Percentiles rank a stretch among this genome's conserved stretches.
Conservation (phyloP, 1,139 yeast species). For the Geotrichum phurueaensis region DNA sequence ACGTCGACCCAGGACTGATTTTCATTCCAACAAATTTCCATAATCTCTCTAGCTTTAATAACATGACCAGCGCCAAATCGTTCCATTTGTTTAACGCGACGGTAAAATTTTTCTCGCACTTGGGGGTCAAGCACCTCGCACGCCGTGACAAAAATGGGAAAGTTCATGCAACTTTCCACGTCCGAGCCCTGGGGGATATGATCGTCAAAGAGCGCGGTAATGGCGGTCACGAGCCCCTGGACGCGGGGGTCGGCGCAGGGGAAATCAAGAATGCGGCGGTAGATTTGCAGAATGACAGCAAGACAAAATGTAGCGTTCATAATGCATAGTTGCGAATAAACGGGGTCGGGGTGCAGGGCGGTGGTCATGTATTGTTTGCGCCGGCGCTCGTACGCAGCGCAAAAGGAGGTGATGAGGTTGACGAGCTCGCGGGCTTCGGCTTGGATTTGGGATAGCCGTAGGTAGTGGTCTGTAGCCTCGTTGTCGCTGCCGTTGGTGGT, state of each 20-base stretch:
- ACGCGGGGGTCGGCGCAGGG: slow-evolving; percentile 42
- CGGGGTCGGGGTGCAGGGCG: slow-evolving; percentile 20
- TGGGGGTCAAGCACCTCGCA: slow-evolving; percentile 44
- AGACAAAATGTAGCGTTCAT: slow-evolving; percentile 49
- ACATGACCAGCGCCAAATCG: slow-evolving; percentile 46
- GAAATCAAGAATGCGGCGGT: slow-evolving; percentile 44
- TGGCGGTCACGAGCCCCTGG: slow-evolving; percentile 41
- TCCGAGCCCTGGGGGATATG: slow-evolving; percentile 43
- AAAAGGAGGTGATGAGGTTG: slow-evolving; percentile 24
- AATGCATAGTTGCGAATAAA: slow-evolving; percentile 40
- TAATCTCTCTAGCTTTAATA: slow-evolving; percentile 40
- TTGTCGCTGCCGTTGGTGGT: neutral
- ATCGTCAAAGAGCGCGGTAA: slow-evolving; percentile 37
- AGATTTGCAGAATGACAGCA: slow-evolving; percentile 47
- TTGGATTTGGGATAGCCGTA: slow-evolving; percentile 12
- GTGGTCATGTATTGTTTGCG: slow-evolving; percentile 20
- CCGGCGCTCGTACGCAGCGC: slow-evolving; percentile 20
- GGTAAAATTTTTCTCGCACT: slow-evolving; percentile 36
- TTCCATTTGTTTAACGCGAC: slow-evolving; percentile 39
- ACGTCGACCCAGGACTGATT: slow-evolving; percentile 30
- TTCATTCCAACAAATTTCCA: slow-evolving; percentile 46
- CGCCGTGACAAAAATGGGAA: slow-evolving; percentile 50
- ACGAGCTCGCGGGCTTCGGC: slow-evolving; percentile 28
- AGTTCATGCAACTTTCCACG: slow-evolving; percentile 49
- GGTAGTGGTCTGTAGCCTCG: neutral